phyloP scores from a whole-genome alignment of 176 grass and related monocot species.

The Musa acuminata region DNA sequence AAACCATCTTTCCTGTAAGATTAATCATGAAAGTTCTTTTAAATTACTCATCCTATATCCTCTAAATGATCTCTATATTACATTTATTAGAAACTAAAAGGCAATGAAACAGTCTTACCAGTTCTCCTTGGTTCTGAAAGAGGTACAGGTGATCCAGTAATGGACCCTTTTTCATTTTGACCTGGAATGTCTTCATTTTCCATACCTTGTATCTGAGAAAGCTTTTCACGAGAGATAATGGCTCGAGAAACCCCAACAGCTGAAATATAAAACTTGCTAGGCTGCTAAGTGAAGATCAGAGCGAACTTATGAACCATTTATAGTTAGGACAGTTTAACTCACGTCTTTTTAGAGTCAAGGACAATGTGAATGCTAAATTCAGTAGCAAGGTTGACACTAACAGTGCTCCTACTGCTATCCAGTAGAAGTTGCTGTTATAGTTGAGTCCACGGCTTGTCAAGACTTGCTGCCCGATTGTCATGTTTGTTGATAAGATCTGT shows the following conservation, averaged over 20 bases:
- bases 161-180: background rate
- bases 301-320: background rate
- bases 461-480: conserved; percentile 40
- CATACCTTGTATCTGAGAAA: conserved; percentile 16
- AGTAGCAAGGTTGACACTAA: conserved; percentile 48
- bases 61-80: background rate
- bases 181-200: conserved; percentile 2
- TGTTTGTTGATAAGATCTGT: conserved; percentile 31
- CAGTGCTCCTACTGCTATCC: conserved; percentile 70
- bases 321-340: conserved; percentile 7
- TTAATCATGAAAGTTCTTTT: background rate
- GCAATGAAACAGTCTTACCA: conserved; percentile 25
- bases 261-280: conserved; percentile 15
- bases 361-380: conserved; percentile 49
- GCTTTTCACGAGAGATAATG: conserved; percentile 50
- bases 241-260: conserved; percentile 34
- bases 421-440: conserved; percentile 57
- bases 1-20: conserved; percentile 23
- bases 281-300: background rate
- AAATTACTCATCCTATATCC: background rate
- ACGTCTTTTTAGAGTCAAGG: conserved; percentile 59
- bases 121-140: conserved; percentile 12
- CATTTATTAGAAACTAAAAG: background rate
- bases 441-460: conserved; percentile 50
- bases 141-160: conserved; percentile 12